phyloP scores from a whole-genome alignment of 2,329 filamentous ascomycete genomes.

The Xylariomycetidae sp. region DNA sequence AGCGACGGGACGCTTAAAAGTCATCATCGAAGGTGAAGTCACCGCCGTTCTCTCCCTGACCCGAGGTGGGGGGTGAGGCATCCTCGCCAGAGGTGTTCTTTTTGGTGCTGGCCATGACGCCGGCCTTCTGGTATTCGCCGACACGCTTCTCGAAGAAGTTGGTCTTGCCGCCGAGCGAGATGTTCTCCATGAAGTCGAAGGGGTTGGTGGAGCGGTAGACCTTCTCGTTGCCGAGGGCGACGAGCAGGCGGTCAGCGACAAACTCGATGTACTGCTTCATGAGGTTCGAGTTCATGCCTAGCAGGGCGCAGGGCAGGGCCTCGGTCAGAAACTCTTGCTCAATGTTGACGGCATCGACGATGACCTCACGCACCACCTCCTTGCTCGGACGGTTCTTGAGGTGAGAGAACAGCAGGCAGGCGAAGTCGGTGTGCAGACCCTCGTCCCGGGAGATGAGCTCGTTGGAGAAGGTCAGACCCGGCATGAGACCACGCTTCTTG shows the following conservation, averaged over 20 bases:
- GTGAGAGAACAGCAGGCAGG: slow-evolving; percentile 96
- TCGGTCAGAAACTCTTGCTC: slow-evolving; percentile 98
- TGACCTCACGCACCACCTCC: slow-evolving; percentile 78
- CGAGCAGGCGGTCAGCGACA: slow-evolving; percentile 88
- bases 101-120: slow-evolving; percentile 92
- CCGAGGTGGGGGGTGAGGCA: slow-evolving; percentile 39
- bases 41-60: slow-evolving; percentile 58
- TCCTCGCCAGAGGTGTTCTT: slow-evolving; percentile 47
- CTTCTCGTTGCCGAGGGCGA: slow-evolving; percentile 92
- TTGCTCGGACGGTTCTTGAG: slow-evolving; percentile 85
- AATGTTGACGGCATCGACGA: slow-evolving; percentile 87
- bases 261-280: slow-evolving; percentile 99
- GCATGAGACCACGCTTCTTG: slow-evolving; percentile 99
- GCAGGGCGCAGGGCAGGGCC: slow-evolving; percentile 83
- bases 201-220: slow-evolving; percentile 90
- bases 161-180: slow-evolving; percentile 97
- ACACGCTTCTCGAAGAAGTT: slow-evolving; percentile 99
- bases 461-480: slow-evolving; percentile 97
- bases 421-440: slow-evolving; percentile 98
- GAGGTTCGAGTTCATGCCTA: slow-evolving; percentile 94
- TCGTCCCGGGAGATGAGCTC: slow-evolving; percentile 99
- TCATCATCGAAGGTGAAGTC: slow-evolving; percentile 96
- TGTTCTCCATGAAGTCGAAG: slow-evolving; percentile 99
- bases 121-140: slow-evolving; percentile 98
- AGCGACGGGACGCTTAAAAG: slow-evolving; percentile 60